Evolutionary conservation across 1,284 basidiomycete genomes (phyloP).

Genomic region (Neolentinus lepideus): DNA sequence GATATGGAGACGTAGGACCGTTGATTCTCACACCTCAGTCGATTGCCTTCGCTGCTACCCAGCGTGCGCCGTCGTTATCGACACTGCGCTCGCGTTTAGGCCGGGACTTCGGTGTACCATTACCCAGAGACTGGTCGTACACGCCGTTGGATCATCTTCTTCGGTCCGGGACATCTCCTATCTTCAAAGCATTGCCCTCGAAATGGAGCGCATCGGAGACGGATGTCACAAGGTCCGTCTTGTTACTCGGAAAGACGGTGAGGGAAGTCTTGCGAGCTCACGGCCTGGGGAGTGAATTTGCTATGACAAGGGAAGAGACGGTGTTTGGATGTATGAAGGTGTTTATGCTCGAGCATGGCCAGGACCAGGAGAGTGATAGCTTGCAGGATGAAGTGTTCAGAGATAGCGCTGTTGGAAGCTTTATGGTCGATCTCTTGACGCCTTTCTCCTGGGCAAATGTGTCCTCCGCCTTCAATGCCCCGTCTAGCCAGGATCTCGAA

Average conservation of each 20-base stretch:
- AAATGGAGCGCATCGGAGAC: slow-evolving; percentile 80
- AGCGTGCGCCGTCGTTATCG: slow-evolving; percentile 38
- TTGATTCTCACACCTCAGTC: slow-evolving; percentile 40
- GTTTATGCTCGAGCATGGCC: slow-evolving; percentile 88
- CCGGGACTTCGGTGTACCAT: slow-evolving; percentile 47
- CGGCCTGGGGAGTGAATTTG: slow-evolving; percentile 28
- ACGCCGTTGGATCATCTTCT: slow-evolving; percentile 77
- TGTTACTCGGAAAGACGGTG: slow-evolving; percentile 47
- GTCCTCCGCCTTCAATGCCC: slow-evolving; percentile 10
- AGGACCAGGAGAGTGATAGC: slow-evolving; percentile 35
- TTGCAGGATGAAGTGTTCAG: slow-evolving; percentile 65
- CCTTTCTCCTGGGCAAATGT: slow-evolving; percentile 37
- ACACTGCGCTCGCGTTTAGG: slow-evolving; percentile 16
- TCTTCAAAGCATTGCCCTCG: slow-evolving; percentile 62
- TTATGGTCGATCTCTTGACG: slow-evolving; percentile 56
- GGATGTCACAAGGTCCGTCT: slow-evolving; percentile 65
- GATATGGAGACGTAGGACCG: slow-evolving; percentile 37
- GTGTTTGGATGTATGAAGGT: slow-evolving; percentile 86
- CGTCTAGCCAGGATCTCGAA: slow-evolving; percentile 42
- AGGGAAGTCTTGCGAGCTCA: slow-evolving; percentile 35
- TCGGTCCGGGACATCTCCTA: slow-evolving; percentile 67
- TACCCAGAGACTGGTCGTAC: slow-evolving; percentile 68
- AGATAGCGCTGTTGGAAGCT: slow-evolving; percentile 46
- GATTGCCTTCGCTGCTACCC: slow-evolving; percentile 45
- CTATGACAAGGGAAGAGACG: slow-evolving; percentile 45